A percentile compares a stretch with the other conserved stretches of the same genome.
These are phyloP conservation scores for Talaromyces islandicus DNA, from an alignment of 2,329 filamentous ascomycete genomes.

Conservation along the genomic window DNA sequence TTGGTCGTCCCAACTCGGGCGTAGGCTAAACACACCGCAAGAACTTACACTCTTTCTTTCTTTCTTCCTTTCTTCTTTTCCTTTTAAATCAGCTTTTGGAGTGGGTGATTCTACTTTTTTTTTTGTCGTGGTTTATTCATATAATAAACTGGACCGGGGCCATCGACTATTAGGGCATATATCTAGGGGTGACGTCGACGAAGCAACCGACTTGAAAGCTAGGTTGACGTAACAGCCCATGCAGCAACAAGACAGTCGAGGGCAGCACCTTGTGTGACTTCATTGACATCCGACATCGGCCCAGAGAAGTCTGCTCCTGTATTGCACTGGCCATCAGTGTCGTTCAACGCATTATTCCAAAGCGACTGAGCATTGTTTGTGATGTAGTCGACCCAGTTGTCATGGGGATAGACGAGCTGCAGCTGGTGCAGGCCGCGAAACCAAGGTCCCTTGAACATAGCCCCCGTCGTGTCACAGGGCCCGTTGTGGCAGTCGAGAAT, in stretches of 20 bases:
- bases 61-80: too few species aligned
- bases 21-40: neutral
- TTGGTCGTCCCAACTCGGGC: neutral
- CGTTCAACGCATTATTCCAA: neutral
- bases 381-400: neutral
- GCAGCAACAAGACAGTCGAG: constrained; percentile 1
- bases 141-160: too few species aligned
- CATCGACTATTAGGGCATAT: neutral
- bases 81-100: too few species aligned
- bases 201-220: neutral
- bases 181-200: neutral
- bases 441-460: neutral
- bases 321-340: neutral
- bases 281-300: neutral
- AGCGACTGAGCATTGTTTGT: neutral
- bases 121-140: neutral
- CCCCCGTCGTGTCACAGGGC: neutral
- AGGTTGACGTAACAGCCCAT: neutral
- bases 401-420: neutral
- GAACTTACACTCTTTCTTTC: neutral
- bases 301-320: neutral
- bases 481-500: neutral
- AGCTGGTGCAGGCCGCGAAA: neutral
- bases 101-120: neutral
- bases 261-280: neutral